Percentiles rank a stretch among this genome's conserved stretches.
phyloP scores from a whole-genome alignment of 257 asterid genomes.

The Penstemon eatonii region DNA sequence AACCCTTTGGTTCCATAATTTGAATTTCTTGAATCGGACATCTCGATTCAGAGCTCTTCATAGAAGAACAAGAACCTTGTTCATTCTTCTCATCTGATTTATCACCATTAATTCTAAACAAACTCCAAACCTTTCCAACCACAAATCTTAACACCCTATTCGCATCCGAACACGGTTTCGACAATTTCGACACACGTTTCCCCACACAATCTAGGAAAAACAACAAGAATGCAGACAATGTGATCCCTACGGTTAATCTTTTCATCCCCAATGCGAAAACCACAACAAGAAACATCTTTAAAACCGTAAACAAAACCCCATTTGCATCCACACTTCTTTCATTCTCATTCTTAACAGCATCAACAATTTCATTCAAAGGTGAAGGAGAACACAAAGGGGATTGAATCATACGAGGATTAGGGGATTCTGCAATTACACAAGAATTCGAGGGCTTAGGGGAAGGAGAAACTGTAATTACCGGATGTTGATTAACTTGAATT shows the following conservation, averaged over 20 bases:
- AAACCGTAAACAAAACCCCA: constrained; percentile 37
- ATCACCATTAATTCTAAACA: constrained; percentile 23
- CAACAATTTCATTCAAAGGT: constrained; percentile 5
- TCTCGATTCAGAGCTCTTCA: constrained; percentile 8
- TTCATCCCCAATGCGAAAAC: constrained; percentile 59
- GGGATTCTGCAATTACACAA: constrained; percentile 16
- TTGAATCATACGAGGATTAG: background rate
- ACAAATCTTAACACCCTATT: background rate
- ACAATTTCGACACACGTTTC: constrained; percentile 20
- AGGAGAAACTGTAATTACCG: background rate
- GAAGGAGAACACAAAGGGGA: constrained; percentile 18
- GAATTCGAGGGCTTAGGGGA: constrained; percentile 28
- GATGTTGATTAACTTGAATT: constrained; percentile 7
- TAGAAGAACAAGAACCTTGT: background rate
- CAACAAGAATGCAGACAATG: constrained; percentile 62
- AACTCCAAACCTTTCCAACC: background rate
- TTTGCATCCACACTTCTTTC: constrained; percentile 28
- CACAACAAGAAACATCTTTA: constrained; percentile 55
- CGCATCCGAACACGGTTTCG: constrained; percentile 27
- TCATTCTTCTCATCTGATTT: constrained; percentile 14
- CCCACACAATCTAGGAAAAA: constrained; percentile 53
- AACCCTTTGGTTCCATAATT: constrained; percentile 15
- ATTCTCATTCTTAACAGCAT: background rate
- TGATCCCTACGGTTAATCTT: constrained; percentile 61
- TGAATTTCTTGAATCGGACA: constrained; percentile 31